Conservation (phyloP, 2,329 filamentous ascomycete genomes). For the Coniella vitis region DNA sequence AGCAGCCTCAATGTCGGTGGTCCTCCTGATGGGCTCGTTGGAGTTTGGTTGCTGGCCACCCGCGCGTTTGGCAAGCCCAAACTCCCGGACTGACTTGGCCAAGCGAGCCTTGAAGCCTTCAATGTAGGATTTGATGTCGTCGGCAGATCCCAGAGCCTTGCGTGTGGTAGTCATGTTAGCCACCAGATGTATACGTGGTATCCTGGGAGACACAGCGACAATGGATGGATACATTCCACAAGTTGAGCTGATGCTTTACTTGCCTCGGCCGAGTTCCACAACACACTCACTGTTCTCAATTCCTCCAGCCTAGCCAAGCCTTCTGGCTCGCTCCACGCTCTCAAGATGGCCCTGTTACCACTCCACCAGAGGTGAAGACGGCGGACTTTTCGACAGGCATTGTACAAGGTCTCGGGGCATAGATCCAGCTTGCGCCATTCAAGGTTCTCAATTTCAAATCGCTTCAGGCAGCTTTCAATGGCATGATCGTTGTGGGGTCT, state of each 20-base stretch:
- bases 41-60: background rate
- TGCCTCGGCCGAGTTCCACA: background rate
- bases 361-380: background rate
- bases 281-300: background rate
- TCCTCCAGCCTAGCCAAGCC: background rate
- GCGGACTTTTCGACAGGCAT: background rate
- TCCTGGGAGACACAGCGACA: background rate
- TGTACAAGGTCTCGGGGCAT: background rate
- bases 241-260: background rate
- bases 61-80: background rate
- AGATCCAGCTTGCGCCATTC: conserved; percentile 1
- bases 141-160: background rate
- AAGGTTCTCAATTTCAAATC: background rate
- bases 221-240: background rate
- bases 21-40: background rate
- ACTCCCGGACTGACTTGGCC: background rate
- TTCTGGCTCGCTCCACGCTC: background rate
- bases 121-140: background rate
- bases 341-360: background rate
- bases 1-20: background rate
- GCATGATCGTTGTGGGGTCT: background rate
- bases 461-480: background rate
- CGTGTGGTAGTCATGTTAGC: no score
- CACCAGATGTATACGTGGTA: no score
- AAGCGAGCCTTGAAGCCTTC: background rate